Evolutionary conservation across 768 basidiomycete species (phyloP), one percentile per base, ranked within the genome.

Genomic region (Amylocystis lapponica): DNA sequence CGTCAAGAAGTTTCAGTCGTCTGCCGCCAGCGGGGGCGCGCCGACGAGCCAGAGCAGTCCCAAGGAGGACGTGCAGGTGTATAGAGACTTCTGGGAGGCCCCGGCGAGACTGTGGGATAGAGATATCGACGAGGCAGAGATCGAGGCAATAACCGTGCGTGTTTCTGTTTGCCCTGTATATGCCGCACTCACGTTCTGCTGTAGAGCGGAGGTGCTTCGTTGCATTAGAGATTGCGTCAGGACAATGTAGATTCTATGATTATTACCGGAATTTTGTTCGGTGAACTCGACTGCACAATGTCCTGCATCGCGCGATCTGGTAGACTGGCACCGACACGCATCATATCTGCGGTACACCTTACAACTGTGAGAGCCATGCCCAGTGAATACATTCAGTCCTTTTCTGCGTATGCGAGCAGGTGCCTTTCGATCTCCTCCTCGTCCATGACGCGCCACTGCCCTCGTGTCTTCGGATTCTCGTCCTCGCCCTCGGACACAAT

Each of bases 321-420:
- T 30, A 30, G 9, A 30, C 29, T n/a, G 29, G 9, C n/a, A n/a
- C 29, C 29, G 29, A 30, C 29, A 37, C 3, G n/a, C n/a, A n/a
- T n/a, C n/a, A n/a, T n/a, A n/a, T n/a, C n/a, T n/a, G n/a, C n/a
- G n/a, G n/a, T n/a, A n/a, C n/a, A n/a, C n/a, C n/a, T n/a, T n/a
- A 3, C 23, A 14, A 16, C 19, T 27, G 22, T 41, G 17, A 48
- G 5, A 27, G 27, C 39, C 37, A 27, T 13, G 64, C 32, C 39
- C 39, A 22, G 41, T 42, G 25, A 46, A 39, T 47, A 51, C 45
- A 52, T 19, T 72, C 69, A 92, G 64, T 92, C 89, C 64, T 86
- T 90, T 74, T 92, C 89, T 34, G 88, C 90, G 51, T 90, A 92
- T 43, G 89, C 90, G 39, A 89, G 66, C 61, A 92, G 61, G 61